phyloP scores from a whole-genome alignment of 2,329 filamentous ascomycete species.

The Penicillium fuscoglaucum region DNA sequence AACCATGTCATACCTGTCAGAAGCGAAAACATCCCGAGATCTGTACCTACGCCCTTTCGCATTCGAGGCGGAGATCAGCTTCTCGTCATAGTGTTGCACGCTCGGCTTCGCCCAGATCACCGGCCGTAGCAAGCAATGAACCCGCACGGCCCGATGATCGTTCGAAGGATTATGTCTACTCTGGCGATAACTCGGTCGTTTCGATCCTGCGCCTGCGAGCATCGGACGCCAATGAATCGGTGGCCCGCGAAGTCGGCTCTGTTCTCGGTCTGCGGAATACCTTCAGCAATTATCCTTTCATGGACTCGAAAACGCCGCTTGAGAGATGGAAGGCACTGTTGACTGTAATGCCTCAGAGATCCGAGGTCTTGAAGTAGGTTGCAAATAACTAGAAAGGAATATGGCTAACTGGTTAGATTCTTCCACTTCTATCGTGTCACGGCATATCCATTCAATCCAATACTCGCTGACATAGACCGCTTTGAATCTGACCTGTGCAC shows the following conservation, averaged over 20 bases:
- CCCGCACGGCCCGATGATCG: conserved; percentile 2
- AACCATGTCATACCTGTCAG: conserved; percentile 33
- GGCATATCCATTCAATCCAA: conserved; percentile 36
- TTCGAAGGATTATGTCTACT: conserved; percentile 28
- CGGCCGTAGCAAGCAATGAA: not conserved
- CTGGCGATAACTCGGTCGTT: conserved; percentile 35
- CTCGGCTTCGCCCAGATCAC: not conserved
- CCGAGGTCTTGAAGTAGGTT: conserved; percentile 31
- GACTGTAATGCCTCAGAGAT: conserved; percentile 25
- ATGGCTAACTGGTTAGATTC: conserved; percentile 21
- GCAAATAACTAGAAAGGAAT: not conserved
- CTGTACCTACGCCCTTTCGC: conserved; percentile 25
- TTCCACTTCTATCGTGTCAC: conserved; percentile 34
- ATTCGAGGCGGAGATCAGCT: not conserved
- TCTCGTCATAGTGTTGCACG: conserved; percentile 1
- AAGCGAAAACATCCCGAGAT: conserved; percentile 32
- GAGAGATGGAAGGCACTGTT: conserved; percentile 31
- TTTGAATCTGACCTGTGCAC: conserved; percentile 34
- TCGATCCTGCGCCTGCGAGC: conserved; percentile 31
- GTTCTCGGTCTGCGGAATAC: conserved; percentile 36
- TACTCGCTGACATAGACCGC: conserved; percentile 31
- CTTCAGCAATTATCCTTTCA: conserved; percentile 33
- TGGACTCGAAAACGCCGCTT: conserved; percentile 27
- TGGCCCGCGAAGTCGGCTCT: conserved; percentile 31
- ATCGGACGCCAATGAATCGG: conserved; percentile 30